These are phyloP conservation scores for Cryptosporidium bovis DNA, from an alignment of 169 alveolate species.

Conservation along the genomic window DNA sequence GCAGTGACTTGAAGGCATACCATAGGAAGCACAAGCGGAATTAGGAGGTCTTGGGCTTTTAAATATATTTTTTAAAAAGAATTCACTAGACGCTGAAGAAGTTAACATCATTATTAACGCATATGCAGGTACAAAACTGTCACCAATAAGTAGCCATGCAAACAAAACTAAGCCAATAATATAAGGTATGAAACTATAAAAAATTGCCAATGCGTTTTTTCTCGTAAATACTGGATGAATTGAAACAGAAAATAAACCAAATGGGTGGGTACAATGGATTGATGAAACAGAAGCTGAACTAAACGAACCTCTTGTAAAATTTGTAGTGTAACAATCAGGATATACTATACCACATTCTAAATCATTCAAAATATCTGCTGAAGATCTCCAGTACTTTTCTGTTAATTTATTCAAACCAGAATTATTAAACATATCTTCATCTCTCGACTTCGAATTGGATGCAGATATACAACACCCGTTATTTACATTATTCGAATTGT, in stretches of 20 bases:
- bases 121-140: constrained; percentile 61
- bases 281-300: constrained; percentile 18
- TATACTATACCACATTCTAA: constrained; percentile 67
- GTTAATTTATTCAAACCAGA: constrained; percentile 3
- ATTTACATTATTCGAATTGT: not conserved
- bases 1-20: constrained; percentile 81
- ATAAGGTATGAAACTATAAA: constrained; percentile 72
- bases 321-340: constrained; percentile 54
- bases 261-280: constrained; percentile 48
- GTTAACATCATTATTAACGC: constrained; percentile 69
- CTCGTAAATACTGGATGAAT: constrained; percentile 72
- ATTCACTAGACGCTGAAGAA: constrained; percentile 71
- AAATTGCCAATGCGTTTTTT: constrained; percentile 65
- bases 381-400: constrained; percentile 65
- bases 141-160: constrained; percentile 60
- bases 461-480: not conserved
- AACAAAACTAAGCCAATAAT: constrained; percentile 58
- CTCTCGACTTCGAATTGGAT: not conserved
- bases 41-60: constrained; percentile 77
- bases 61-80: constrained; percentile 73
- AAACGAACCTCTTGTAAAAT: constrained; percentile 25
- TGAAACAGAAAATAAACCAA: constrained; percentile 65
- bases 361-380: constrained; percentile 65
- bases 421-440: constrained; percentile 11
- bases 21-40: constrained; percentile 77